These are phyloP conservation scores for Rhododendron kiyosumense DNA, from an alignment of 148 eudicot species.

Conservation along the genomic window DNA sequence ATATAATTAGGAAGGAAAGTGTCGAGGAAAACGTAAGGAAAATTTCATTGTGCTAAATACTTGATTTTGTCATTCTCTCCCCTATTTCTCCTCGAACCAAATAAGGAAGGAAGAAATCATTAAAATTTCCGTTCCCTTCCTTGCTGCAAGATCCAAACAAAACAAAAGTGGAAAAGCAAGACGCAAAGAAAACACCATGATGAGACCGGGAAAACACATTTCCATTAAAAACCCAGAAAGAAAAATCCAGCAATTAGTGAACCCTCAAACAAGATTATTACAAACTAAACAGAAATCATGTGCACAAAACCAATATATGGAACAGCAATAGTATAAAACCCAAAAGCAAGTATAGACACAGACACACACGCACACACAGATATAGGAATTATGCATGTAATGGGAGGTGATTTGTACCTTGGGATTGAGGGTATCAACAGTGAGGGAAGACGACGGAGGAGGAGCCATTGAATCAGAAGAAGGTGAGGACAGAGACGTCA, in stretches of 20 bases:
- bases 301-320: not conserved
- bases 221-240: not conserved
- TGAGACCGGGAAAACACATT: not conserved
- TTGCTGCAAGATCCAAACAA: not conserved
- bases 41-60: too few relatives aligned
- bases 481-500: not conserved
- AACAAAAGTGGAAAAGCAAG: not conserved
- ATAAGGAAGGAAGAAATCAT: too few relatives aligned
- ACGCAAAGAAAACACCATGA: not conserved
- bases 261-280: not conserved
- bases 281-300: not conserved
- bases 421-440: slow-evolving; percentile 49
- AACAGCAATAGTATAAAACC: not conserved
- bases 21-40: too few relatives aligned
- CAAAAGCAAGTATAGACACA: not conserved
- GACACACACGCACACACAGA: too few relatives aligned
- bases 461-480: slow-evolving; percentile 22
- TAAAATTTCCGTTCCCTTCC: too few relatives aligned
- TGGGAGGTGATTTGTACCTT: slow-evolving; percentile 32
- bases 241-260: not conserved
- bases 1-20: too few relatives aligned
- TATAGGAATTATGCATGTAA: too few relatives aligned
- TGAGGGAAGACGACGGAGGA: slow-evolving; percentile 22
- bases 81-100: too few relatives aligned
- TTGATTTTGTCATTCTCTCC: too few relatives aligned